phyloP scores from a whole-genome alignment of 805 yeast genomes.

The Scheffersomyces spartinae region DNA sequence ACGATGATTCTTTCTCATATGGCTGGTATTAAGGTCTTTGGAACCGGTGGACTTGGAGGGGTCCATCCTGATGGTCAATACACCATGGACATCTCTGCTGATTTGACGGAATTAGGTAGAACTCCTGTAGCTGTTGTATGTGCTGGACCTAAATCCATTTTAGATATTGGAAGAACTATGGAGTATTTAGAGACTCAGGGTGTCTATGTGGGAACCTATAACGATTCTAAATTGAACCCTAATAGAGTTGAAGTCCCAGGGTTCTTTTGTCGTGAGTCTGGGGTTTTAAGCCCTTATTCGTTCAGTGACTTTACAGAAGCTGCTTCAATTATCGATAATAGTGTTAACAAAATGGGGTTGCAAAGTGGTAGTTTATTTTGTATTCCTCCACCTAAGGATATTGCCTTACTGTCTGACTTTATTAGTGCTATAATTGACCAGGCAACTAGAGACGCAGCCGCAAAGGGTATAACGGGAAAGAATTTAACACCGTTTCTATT shows the following conservation, averaged over 20 bases:
- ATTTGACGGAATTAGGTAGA: constrained; percentile 69
- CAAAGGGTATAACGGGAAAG: constrained; percentile 51
- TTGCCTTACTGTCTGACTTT: constrained; percentile 42
- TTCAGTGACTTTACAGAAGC: constrained; percentile 45
- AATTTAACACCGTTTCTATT: constrained; percentile 71
- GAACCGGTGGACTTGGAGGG: constrained; percentile 92
- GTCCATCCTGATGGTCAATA: constrained; percentile 70
- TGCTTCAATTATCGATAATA: constrained; percentile 46
- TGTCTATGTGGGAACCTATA: constrained; percentile 66
- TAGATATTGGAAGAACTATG: constrained; percentile 71
- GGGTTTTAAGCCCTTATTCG: constrained; percentile 56
- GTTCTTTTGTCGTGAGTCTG: constrained; percentile 68
- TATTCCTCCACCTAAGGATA: constrained; percentile 63
- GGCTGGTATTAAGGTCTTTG: constrained; percentile 77
- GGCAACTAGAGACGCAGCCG: constrained; percentile 47
- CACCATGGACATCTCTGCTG: constrained; percentile 79
- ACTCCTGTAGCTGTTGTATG: constrained; percentile 88
- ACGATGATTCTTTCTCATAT: constrained; percentile 71
- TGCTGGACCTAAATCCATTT: constrained; percentile 80
- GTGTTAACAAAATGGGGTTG: constrained; percentile 34
- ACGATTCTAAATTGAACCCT: constrained; percentile 36
- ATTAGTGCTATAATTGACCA: constrained; percentile 45
- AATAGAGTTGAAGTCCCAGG: constrained; percentile 51
- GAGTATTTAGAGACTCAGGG: constrained; percentile 89
- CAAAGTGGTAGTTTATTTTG: constrained; percentile 68